A percentile compares a stretch with the other conserved stretches of the same genome.
Conservation (phyloP, 352 stramenopile genomes). For the Pythium aphanidermatum region DNA sequence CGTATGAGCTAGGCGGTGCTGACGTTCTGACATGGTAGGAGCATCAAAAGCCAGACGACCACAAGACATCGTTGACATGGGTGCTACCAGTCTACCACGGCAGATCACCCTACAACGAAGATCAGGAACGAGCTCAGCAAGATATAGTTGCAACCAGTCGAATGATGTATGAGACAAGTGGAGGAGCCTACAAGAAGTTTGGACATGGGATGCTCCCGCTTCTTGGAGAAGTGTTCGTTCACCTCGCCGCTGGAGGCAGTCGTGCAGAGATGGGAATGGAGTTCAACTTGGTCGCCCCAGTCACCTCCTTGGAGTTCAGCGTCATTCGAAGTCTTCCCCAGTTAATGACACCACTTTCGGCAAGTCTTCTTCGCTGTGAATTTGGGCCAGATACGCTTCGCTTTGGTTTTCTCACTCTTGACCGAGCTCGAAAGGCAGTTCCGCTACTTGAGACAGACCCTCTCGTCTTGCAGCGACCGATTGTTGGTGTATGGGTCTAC, state of each 20-base stretch:
- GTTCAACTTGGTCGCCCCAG: conserved; percentile 32
- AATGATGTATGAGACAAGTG: conserved; percentile 5
- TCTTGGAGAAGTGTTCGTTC: conserved; percentile 1
- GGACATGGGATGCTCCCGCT: not conserved
- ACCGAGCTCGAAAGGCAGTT: conserved; percentile 70
- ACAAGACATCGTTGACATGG: not conserved
- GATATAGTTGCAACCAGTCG: not conserved
- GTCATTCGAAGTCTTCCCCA: conserved; percentile 67
- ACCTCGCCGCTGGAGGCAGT: not conserved
- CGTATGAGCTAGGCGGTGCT: too few species aligned
- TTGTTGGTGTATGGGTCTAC: conserved; percentile 74
- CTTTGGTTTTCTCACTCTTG: conserved; percentile 64
- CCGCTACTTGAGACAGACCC: conserved; percentile 67
- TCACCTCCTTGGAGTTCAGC: conserved; percentile 35
- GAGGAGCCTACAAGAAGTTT: not conserved
- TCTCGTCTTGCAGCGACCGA: conserved; percentile 52
- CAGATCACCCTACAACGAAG: not conserved
- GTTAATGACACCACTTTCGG: conserved; percentile 68
- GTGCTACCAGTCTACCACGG: not conserved
- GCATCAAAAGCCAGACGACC: conserved; percentile 1
- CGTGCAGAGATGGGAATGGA: conserved; percentile 15
- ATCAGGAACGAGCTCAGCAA: not conserved
- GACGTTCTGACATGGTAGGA: too few species aligned
- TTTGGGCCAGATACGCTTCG: conserved; percentile 32
- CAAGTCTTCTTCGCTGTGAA: conserved; percentile 48